These are phyloP conservation scores for Ustilago tritici DNA, from an alignment of 1,284 basidiomycete genomes.

Conservation along the genomic window DNA sequence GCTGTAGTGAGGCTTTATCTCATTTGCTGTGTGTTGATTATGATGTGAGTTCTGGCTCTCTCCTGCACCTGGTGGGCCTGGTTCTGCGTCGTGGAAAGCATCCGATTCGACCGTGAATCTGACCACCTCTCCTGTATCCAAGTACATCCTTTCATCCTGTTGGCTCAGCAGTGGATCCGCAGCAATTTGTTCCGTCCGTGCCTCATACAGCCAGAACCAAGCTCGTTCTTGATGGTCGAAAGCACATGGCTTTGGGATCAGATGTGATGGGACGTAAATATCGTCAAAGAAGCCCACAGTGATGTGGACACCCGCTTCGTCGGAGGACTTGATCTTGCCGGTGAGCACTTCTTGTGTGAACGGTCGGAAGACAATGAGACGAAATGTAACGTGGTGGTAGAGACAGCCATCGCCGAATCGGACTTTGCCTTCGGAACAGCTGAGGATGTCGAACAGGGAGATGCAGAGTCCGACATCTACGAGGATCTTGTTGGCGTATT, in stretches of 20 bases:
- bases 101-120: conserved; percentile 88
- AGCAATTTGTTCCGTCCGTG: conserved; percentile 60
- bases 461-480: conserved; percentile 91
- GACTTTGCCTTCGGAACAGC: conserved; percentile 89
- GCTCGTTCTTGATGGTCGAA: conserved; percentile 73
- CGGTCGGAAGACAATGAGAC: conserved; percentile 90
- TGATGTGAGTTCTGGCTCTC: conserved; percentile 29
- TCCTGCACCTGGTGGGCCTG: conserved; percentile 78
- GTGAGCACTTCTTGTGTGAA: conserved; percentile 90
- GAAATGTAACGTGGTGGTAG: conserved; percentile 94
- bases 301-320: conserved; percentile 78
- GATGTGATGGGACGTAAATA: conserved; percentile 79
- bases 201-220: conserved; percentile 71
- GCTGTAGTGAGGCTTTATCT: conserved; percentile 45
- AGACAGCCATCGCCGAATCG: conserved; percentile 93
- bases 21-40: conserved; percentile 36
- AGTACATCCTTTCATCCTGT: conserved; percentile 81
- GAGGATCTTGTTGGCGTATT: conserved; percentile 93
- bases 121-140: conserved; percentile 84
- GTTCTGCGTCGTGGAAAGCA: conserved; percentile 90
- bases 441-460: conserved; percentile 85
- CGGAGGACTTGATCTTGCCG: conserved; percentile 81
- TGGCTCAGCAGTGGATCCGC: conserved; percentile 48
- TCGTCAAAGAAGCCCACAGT: conserved; percentile 94
- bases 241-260: conserved; percentile 79